A percentile compares a stretch with the other conserved stretches of the same genome.
phyloP scores from a whole-genome alignment of 2,329 filamentous ascomycete species.

The Aspergillus texensis region DNA sequence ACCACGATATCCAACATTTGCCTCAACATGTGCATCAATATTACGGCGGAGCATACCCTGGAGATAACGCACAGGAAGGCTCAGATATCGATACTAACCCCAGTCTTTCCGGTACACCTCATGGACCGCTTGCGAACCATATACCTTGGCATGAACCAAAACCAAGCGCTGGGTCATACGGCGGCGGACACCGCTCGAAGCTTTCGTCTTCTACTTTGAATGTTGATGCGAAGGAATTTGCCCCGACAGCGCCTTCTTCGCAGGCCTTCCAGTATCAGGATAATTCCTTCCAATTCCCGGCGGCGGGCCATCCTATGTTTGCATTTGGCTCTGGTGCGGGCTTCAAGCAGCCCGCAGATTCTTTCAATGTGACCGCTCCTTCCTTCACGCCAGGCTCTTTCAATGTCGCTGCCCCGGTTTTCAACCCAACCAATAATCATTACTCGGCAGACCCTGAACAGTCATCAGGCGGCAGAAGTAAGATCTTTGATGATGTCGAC shows the following conservation, averaged over 20 bases:
- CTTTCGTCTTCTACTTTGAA: constrained; percentile 79
- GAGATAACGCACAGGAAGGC: constrained; percentile 50
- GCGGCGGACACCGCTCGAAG: constrained; percentile 66
- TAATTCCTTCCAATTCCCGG: constrained; percentile 46
- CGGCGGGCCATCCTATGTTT: constrained; percentile 29
- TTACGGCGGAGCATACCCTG: constrained; percentile 35
- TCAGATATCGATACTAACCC: constrained; percentile 75
- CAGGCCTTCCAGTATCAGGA: constrained; percentile 47
- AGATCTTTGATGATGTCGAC: constrained; percentile 71
- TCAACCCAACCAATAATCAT: constrained; percentile 61
- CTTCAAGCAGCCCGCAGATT: constrained; percentile 42
- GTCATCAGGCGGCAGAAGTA: constrained; percentile 30
- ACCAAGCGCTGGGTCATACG: constrained; percentile 35
- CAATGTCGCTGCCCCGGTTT: constrained; percentile 74
- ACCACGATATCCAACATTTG: constrained; percentile 26
- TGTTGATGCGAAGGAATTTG: constrained; percentile 86
- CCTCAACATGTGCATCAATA: constrained; percentile 37
- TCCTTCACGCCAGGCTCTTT: constrained; percentile 73
- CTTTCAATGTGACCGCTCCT: constrained; percentile 70
- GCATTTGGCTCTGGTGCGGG: constrained; percentile 32
- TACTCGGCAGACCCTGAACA: constrained; percentile 27
- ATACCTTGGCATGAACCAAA: constrained; percentile 39
- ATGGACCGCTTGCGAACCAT: constrained; percentile 31
- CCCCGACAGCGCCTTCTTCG: constrained; percentile 55
- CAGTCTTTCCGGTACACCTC: constrained; percentile 69